Evolutionary conservation across 768 basidiomycete genomes (phyloP), one percentile per base, ranked within the genome.

Genomic region (Pholiota molesta): DNA sequence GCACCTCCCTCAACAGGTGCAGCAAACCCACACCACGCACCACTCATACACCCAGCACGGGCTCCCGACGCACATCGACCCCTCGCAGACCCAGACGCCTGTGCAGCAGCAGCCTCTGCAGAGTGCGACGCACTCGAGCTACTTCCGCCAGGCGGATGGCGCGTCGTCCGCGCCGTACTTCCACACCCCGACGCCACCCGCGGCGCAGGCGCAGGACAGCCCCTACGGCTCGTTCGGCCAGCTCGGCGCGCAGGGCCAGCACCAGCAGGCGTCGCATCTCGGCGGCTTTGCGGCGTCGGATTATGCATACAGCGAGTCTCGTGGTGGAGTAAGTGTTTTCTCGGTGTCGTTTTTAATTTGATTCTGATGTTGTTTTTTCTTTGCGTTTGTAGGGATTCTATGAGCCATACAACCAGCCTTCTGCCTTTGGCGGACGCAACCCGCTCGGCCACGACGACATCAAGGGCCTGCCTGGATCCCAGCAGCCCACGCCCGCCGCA

Each of bases 141-240:
- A 91, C 70, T 91, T 90, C 80, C 82, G 90, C 57, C 89, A 90
- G 68, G 80, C 81, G 11, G 88, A 91, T 8, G 72, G 81, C 2
- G 67, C 75, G 23, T 66, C 75, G 10, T 58, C 76, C 72, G 28
- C 88, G 47, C 57, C 88, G 5, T 92, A 91, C 73, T 91, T 90
- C 81, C 89, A 93, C 69, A 81, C 88, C 0, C 85, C 89, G 8
- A 93, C 92, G 2, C 92, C 91, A 21, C 90, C 91, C 59, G 86
- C 84, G 28, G 72, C 74, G 3, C 88, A 88, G 67, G 76, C 78
- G 17, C 90, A 91, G 61, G 82, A 87, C 54, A 87, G 78, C 58
- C 78, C 85, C 6, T 90, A 90, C 66, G 81, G 85, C 44, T 75
- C 86, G 1, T 91, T 92, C 68, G 86, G 88, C n/a, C 87, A 88